Conservation (phyloP, 306 rosid species). For the Vigna trinervia region DNA sequence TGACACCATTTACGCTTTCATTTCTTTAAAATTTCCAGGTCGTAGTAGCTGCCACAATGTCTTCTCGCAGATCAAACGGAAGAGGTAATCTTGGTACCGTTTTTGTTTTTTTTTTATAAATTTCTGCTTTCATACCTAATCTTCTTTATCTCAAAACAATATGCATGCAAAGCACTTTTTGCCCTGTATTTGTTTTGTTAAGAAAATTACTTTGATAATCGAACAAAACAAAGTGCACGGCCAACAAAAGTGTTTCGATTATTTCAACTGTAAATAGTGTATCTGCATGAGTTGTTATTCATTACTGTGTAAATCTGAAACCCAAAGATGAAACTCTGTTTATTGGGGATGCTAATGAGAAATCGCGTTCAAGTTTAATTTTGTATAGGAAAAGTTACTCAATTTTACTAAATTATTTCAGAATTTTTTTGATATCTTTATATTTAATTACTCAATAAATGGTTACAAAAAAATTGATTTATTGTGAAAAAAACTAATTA, state of each 20-base stretch:
- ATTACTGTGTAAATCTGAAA: not conserved
- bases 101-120: not conserved
- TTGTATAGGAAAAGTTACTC: not conserved
- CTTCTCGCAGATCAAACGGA: slow-evolving; percentile 5
- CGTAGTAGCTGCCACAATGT: slow-evolving; percentile 12
- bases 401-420: too few species aligned
- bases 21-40: not conserved
- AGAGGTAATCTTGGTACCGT: slow-evolving; percentile 27
- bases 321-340: not conserved
- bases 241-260: not conserved
- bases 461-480: too few species aligned
- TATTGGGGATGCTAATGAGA: not conserved
- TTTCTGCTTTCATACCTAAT: not conserved
- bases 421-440: too few species aligned
- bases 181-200: not conserved
- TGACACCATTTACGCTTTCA: not conserved
- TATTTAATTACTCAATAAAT: too few species aligned
- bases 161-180: not conserved
- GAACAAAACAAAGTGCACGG: not conserved
- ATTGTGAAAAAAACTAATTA: too few species aligned
- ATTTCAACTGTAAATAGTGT: not conserved
- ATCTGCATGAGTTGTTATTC: not conserved
- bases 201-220: not conserved
- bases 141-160: not conserved
- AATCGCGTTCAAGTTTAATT: not conserved